phyloP scores from a whole-genome alignment of 2,329 filamentous ascomycete genomes.

The Cladophialophora carrionii region DNA sequence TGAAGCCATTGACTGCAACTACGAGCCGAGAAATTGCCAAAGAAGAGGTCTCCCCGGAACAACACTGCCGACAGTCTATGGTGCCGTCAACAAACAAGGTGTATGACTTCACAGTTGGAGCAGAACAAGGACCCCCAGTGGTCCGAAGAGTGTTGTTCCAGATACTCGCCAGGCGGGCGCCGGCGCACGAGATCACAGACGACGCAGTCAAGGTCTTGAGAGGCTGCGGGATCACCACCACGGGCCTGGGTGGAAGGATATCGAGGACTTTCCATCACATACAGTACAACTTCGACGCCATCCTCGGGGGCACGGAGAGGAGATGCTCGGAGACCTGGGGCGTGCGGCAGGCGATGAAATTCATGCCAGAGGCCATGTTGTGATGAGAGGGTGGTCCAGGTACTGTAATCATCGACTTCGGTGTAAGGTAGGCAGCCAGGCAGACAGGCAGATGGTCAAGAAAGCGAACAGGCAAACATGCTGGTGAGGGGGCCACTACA shows the following conservation, averaged over 20 bases:
- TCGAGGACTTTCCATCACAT: conserved; percentile 68
- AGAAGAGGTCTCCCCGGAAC: conserved; percentile 77
- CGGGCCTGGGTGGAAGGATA: conserved; percentile 72
- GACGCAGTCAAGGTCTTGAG: conserved; percentile 72
- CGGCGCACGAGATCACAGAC: conserved; percentile 71
- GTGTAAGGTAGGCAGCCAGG: too few species aligned
- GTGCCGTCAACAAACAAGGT: conserved; percentile 82
- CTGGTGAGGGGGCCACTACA: too few species aligned
- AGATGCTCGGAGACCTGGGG: conserved; percentile 72
- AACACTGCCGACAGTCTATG: conserved; percentile 75
- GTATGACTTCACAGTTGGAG: conserved; percentile 72
- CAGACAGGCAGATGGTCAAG: too few species aligned
- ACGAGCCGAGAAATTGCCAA: conserved; percentile 52
- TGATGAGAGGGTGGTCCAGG: not conserved
- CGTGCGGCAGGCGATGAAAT: conserved; percentile 74
- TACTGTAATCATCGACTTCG: not conserved
- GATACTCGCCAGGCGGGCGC: conserved; percentile 71
- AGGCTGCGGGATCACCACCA: conserved; percentile 71
- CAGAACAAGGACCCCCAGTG: conserved; percentile 64
- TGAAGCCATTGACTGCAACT: not conserved
- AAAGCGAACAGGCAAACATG: too few species aligned
- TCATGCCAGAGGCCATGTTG: conserved; percentile 81
- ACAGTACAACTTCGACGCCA: conserved; percentile 62
- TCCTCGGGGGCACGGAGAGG: conserved; percentile 72
- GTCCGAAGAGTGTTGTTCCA: conserved; percentile 71